These are phyloP conservation scores for Colletotrichum euphorbiae DNA, from an alignment of 2,329 filamentous ascomycete species.

Conservation along the genomic window DNA sequence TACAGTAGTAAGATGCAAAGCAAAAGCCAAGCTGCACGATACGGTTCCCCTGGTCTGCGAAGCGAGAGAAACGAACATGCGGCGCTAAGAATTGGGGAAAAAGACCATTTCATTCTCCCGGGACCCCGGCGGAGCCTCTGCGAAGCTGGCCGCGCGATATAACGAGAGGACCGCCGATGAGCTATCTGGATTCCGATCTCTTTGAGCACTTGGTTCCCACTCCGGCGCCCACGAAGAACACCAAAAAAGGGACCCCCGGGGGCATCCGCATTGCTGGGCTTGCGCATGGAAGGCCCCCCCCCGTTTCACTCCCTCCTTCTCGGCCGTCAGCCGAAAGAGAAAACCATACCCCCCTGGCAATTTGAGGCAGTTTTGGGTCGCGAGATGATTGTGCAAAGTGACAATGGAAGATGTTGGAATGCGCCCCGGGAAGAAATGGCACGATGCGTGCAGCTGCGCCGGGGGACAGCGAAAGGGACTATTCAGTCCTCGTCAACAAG, in stretches of 20 bases:
- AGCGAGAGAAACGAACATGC: background rate
- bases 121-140: constrained; percentile 32
- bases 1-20: background rate
- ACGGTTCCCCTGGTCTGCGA: background rate
- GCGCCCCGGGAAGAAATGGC: constrained; percentile 14
- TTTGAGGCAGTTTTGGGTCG: background rate
- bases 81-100: background rate
- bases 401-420: constrained; percentile 19
- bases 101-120: constrained; percentile 8
- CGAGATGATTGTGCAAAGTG: background rate
- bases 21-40: no score
- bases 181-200: constrained; percentile 31
- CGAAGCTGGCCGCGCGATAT: background rate
- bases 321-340: constrained; percentile 23
- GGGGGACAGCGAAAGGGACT: background rate
- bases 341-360: background rate
- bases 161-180: constrained; percentile 23
- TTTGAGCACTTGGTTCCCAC: constrained; percentile 22
- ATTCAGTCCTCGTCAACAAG: constrained; percentile 1
- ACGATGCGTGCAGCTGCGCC: constrained; percentile 27
- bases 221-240: constrained; percentile 6
- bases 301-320: background rate
- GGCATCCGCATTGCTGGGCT: constrained; percentile 16
- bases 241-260: background rate
- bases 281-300: background rate